A percentile compares a stretch with the other conserved stretches of the same genome.
phyloP scores from a whole-genome alignment of 805 yeast species.

The Kurtzmaniella fragi region DNA sequence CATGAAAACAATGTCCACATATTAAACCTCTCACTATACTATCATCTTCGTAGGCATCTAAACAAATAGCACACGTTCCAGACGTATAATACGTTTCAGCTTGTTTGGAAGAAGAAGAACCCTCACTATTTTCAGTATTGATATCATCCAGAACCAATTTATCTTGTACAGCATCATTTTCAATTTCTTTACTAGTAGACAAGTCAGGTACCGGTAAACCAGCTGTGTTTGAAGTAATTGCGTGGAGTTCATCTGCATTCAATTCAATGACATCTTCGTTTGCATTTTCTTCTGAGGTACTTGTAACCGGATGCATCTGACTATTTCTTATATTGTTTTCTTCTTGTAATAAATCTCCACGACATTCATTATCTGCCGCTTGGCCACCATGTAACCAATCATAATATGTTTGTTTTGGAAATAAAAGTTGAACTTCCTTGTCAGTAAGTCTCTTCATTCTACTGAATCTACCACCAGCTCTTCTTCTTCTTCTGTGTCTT shows the following conservation, averaged over 20 bases:
- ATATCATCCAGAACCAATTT: neutral
- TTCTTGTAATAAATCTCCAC: conserved; percentile 43
- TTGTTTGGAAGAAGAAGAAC: conserved; percentile 1
- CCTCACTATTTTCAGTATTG: conserved; percentile 8
- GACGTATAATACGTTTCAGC: conserved; percentile 50
- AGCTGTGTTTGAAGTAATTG: neutral
- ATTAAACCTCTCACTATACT: conserved; percentile 67
- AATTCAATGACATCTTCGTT: conserved; percentile 2
- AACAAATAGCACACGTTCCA: conserved; percentile 75
- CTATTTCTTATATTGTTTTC: conserved; percentile 10
- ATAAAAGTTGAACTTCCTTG: conserved; percentile 54
- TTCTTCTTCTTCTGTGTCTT: conserved; percentile 32
- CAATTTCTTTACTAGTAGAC: neutral
- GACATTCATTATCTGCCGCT: conserved; percentile 41
- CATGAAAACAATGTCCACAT: conserved; percentile 82
- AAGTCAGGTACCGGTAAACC: neutral
- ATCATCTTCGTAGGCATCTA: conserved; percentile 58
- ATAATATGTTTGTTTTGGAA: conserved; percentile 52
- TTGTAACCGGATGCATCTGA: neutral
- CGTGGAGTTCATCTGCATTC: neutral
- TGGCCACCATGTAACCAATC: conserved; percentile 62
- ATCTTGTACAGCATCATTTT: neutral
- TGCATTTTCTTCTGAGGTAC: neutral
- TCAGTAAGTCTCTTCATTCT: conserved; percentile 49
- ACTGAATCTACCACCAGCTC: conserved; percentile 34